Evolutionary conservation across 805 yeast genomes (phyloP).

Genomic region (Tetrapisispora phaffii): DNA sequence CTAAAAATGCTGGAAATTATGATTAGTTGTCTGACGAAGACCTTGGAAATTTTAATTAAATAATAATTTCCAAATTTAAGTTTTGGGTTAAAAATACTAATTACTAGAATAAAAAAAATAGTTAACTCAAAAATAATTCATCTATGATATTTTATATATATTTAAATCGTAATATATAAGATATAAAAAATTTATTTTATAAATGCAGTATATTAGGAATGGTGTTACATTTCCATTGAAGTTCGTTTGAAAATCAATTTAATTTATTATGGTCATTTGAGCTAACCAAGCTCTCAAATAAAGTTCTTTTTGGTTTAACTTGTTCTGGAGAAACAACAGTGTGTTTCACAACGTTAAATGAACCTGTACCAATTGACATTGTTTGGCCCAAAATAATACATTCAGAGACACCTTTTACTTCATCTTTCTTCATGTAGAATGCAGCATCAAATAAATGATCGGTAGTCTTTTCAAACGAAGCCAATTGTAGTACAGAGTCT

Average conservation of each 20-base stretch:
- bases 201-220: background rate
- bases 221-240: background rate
- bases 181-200: background rate
- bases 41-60: too few relatives aligned
- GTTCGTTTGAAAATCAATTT: background rate
- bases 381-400: conserved; percentile 96
- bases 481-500: conserved; percentile 92
- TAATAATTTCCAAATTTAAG: too few relatives aligned
- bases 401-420: conserved; percentile 95
- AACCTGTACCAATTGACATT: conserved; percentile 95
- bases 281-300: conserved; percentile 35
- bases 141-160: background rate
- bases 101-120: too few relatives aligned
- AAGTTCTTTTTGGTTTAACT: conserved; percentile 36
- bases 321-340: conserved; percentile 37
- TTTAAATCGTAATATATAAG: background rate
- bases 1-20: too few relatives aligned
- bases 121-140: too few relatives aligned
- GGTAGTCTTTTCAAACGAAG: conserved; percentile 95
- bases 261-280: background rate
- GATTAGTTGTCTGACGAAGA: too few relatives aligned
- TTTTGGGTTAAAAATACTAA: too few relatives aligned
- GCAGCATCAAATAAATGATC: conserved; percentile 98
- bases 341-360: conserved; percentile 72
- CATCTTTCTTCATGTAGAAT: conserved; percentile 91